Conservation (phyloP, 352 stramenopile genomes). For the Globisporangium spinosum region DNA sequence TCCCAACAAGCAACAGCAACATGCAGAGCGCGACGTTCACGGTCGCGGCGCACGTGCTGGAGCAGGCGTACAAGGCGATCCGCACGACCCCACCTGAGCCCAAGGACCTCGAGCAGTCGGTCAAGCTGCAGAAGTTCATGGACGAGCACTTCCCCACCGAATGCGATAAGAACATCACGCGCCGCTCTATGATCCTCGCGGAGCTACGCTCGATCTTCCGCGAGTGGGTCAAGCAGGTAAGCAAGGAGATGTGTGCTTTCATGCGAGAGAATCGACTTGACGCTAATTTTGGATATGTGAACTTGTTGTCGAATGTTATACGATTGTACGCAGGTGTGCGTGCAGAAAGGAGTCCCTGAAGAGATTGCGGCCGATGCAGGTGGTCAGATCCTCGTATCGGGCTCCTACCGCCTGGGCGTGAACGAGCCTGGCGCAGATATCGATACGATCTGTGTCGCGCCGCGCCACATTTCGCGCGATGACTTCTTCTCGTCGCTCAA, state of each 20-base stretch:
- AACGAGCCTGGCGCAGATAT: slow-evolving; percentile 97
- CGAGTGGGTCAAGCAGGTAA: slow-evolving; percentile 74
- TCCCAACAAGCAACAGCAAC: background rate
- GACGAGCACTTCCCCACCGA: slow-evolving; percentile 77
- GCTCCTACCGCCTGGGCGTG: slow-evolving; percentile 94
- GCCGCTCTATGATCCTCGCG: slow-evolving; percentile 79
- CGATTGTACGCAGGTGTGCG: slow-evolving; percentile 40
- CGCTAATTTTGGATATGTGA: slow-evolving; percentile 7
- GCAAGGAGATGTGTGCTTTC: background rate
- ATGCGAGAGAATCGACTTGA: background rate
- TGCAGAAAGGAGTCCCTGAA: slow-evolving; percentile 80
- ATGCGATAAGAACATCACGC: slow-evolving; percentile 75
- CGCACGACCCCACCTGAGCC: slow-evolving; percentile 78
- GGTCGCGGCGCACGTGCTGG: slow-evolving; percentile 69
- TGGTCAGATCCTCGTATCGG: slow-evolving; percentile 88
- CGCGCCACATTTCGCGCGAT: slow-evolving; percentile 92
- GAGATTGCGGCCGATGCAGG: slow-evolving; percentile 83
- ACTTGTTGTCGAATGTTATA: background rate
- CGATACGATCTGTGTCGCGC: slow-evolving; percentile 96
- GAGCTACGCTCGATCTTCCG: slow-evolving; percentile 84
- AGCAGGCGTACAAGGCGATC: slow-evolving; percentile 89
- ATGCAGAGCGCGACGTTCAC: slow-evolving; percentile 71
- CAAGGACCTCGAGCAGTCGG: slow-evolving; percentile 81
- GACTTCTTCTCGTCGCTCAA: slow-evolving; percentile 96
- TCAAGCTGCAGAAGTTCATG: slow-evolving; percentile 82